Percentiles rank a stretch among this genome's conserved stretches.
These are phyloP conservation scores for Pichia occidentalis DNA, from an alignment of 805 yeast genomes.

Conservation along the genomic window DNA sequence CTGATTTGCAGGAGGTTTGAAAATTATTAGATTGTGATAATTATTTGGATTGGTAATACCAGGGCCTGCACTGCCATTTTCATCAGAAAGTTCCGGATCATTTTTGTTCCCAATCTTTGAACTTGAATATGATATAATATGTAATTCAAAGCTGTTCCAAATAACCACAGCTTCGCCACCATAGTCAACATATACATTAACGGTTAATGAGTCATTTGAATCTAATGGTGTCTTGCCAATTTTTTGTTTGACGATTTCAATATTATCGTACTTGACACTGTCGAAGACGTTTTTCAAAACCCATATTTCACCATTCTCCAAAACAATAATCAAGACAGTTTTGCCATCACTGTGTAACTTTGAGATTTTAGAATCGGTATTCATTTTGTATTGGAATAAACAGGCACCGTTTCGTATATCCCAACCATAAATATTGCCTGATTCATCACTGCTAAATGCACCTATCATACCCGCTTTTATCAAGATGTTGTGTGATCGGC, in stretches of 20 bases:
- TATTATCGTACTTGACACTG: conserved; percentile 8
- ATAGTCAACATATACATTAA: conserved; percentile 26
- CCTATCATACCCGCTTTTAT: conserved; percentile 26
- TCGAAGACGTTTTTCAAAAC: conserved; percentile 18
- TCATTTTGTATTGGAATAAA: conserved; percentile 1
- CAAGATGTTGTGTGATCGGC: conserved; percentile 19
- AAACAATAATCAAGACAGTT: conserved; percentile 20
- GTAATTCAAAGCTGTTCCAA: conserved; percentile 17
- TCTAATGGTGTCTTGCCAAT: conserved; percentile 9
- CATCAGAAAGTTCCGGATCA: conserved; percentile 5
- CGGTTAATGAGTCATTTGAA: not conserved
- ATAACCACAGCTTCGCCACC: conserved; percentile 25
- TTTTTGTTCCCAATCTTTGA: not conserved
- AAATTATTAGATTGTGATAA: conserved; percentile 5
- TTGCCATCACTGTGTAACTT: conserved; percentile 28
- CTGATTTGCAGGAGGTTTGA: conserved; percentile 3
- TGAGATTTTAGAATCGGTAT: conserved; percentile 11
- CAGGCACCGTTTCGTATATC: conserved; percentile 22
- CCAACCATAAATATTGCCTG: conserved; percentile 29
- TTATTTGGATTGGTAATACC: not conserved
- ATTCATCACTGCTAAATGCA: conserved; percentile 27
- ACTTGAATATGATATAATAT: conserved; percentile 19
- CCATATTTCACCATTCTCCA: conserved; percentile 22
- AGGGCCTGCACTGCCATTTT: conserved; percentile 1
- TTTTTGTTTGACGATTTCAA: conserved; percentile 6